Percentiles rank a stretch among this genome's conserved stretches.
Conservation (phyloP, 139 green algal genomes). For the Trebouxia sp. region DNA sequence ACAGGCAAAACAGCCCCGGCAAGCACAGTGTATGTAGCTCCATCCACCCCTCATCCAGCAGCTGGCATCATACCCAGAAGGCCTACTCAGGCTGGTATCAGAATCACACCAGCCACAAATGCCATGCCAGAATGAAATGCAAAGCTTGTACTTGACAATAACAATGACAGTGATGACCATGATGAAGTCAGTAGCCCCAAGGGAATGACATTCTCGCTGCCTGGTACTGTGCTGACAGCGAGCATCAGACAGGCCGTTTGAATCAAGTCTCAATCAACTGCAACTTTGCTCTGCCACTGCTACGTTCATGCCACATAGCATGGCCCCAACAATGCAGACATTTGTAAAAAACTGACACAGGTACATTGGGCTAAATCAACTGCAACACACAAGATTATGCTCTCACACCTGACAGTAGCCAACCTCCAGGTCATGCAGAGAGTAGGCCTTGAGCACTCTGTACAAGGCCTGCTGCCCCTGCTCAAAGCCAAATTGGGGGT, state of each 20-base stretch:
- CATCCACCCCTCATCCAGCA: not conserved
- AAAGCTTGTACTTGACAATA: too few species aligned
- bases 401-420: constrained; percentile 76
- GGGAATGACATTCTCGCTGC: too few species aligned
- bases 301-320: too few species aligned
- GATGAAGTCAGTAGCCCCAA: too few species aligned
- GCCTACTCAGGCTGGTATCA: constrained; percentile 91
- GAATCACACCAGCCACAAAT: constrained; percentile 87
- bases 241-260: too few species aligned
- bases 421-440: constrained; percentile 82
- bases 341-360: not conserved
- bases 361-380: not conserved
- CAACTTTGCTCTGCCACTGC: too few species aligned
- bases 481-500: constrained; percentile 77
- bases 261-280: too few species aligned
- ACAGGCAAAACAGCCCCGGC: not conserved
- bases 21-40: not conserved
- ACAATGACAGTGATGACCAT: too few species aligned
- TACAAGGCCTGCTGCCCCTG: constrained; percentile 81
- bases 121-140: too few species aligned
- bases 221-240: too few species aligned
- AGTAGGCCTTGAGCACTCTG: constrained; percentile 91
- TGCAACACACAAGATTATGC: not conserved
- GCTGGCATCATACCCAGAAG: constrained; percentile 51
- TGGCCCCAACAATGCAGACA: too few species aligned